Conservation (phyloP, 1,284 basidiomycete genomes). For the Pulveroboletus ridleyi region DNA sequence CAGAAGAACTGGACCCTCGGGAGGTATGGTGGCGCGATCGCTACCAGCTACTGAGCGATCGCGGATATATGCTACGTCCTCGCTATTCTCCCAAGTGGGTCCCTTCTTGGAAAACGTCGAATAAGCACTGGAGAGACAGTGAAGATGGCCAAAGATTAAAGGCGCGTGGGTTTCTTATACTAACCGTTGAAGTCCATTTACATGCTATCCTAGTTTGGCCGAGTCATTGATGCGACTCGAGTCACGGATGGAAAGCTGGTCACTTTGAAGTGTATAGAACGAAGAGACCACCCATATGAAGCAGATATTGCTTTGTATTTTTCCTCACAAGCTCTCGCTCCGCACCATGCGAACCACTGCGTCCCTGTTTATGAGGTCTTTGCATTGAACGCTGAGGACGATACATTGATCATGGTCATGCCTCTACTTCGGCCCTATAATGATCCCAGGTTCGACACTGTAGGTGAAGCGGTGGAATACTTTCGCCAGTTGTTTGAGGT, state of each 20-base stretch:
- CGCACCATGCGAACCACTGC: conserved; percentile 39
- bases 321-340: conserved; percentile 21
- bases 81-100: conserved; percentile 43
- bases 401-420: conserved; percentile 37
- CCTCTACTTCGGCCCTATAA: conserved; percentile 34
- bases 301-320: conserved; percentile 33
- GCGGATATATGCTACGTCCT: conserved; percentile 43
- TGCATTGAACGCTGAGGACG: conserved; percentile 24
- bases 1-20: conserved; percentile 20
- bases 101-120: conserved; percentile 39
- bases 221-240: conserved; percentile 40
- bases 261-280: conserved; percentile 32
- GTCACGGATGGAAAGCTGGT: conserved; percentile 36
- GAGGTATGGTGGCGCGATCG: conserved; percentile 12
- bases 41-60: conserved; percentile 17
- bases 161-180: not conserved
- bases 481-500: conserved; percentile 46
- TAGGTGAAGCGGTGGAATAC: conserved; percentile 43
- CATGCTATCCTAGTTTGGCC: not conserved
- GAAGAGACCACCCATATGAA: conserved; percentile 30
- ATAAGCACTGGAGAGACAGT: conserved; percentile 4
- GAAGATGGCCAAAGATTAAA: conserved; percentile 27
- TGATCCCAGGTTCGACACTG: conserved; percentile 33
- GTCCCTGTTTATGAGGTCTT: conserved; percentile 40
- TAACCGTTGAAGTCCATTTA: conserved; percentile 41